Evolutionary conservation across 2,329 filamentous ascomycete species (phyloP).

Genomic region (Lachnellula arida): DNA sequence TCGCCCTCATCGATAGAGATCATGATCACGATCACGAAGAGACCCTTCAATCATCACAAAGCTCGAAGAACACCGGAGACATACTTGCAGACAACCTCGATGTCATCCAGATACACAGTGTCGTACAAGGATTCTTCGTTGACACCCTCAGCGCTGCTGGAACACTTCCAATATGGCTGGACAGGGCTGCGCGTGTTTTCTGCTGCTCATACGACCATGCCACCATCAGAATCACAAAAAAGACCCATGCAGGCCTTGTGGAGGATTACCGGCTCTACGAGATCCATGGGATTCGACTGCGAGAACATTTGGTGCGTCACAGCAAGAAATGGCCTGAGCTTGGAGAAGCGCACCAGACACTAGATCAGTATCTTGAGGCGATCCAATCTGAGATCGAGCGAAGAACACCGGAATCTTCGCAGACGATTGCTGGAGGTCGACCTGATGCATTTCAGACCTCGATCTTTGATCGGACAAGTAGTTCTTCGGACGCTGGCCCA

Average conservation of each 20-base stretch:
- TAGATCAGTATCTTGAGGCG: conserved; percentile 35
- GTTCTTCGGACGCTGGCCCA: conserved; percentile 43
- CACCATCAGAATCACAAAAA: conserved; percentile 38
- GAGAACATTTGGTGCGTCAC: conserved; percentile 39
- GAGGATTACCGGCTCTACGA: conserved; percentile 50
- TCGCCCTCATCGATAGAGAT: conserved; percentile 47
- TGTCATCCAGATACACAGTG: conserved; percentile 46
- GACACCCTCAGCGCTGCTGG: conserved; percentile 39
- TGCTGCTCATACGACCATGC: conserved; percentile 46
- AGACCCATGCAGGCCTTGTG: conserved; percentile 40
- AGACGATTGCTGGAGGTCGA: conserved; percentile 35
- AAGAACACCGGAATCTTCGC: conserved; percentile 38
- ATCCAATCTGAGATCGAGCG: conserved; percentile 41
- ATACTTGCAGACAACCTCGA: conserved; percentile 43
- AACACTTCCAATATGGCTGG: conserved; percentile 44
- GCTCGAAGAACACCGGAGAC: conserved; percentile 37
- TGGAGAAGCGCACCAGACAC: conserved; percentile 28
- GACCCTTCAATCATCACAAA: conserved; percentile 25
- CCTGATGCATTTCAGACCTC: conserved; percentile 36
- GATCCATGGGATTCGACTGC: conserved; percentile 46
- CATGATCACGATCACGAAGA: conserved; percentile 35
- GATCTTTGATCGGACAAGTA: conserved; percentile 48
- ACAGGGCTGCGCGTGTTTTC: conserved; percentile 44
- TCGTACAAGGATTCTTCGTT: conserved; percentile 50
- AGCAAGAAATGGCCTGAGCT: conserved; percentile 32